Evolutionary conservation across 2,329 filamentous ascomycete genomes (phyloP).

Genomic region (Hymenotorrendiella dingleyae): DNA sequence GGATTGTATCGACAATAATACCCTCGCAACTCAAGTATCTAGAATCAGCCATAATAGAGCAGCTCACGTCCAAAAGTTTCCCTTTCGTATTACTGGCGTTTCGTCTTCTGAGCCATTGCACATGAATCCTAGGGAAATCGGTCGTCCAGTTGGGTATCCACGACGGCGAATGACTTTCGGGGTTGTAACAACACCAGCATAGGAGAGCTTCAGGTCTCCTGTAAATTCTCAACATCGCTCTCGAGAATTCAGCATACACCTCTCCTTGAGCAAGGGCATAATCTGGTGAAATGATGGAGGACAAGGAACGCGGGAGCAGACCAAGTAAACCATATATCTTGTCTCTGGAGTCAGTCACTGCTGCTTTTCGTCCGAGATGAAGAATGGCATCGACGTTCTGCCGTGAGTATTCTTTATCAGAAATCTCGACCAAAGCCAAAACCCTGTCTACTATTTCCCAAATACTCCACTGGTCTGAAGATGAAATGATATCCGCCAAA

Average conservation of each 20-base stretch:
- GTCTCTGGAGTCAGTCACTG: conserved; percentile 18
- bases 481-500: not conserved
- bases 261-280: conserved; percentile 1
- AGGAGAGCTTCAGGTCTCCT: conserved; percentile 3
- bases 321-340: conserved; percentile 24
- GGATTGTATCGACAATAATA: conserved; percentile 4
- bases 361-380: conserved; percentile 8
- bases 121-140: conserved; percentile 5
- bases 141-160: conserved; percentile 11
- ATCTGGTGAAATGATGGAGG: conserved; percentile 1
- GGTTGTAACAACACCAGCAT: conserved; percentile 5
- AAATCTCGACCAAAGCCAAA: not conserved
- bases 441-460: not conserved
- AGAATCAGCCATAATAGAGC: not conserved
- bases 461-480: no score
- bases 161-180: not conserved
- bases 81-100: not conserved
- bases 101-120: conserved; percentile 7
- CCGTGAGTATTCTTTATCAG: not conserved
- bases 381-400: not conserved
- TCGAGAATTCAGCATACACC: conserved; percentile 4
- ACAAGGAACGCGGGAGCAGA: not conserved
- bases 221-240: not conserved
- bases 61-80: no score
- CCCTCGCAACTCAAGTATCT: conserved; percentile 1